Base-by-base conservation (phyloP, 1,139 yeast genomes). In the Protomyces pachydermus region DNA sequence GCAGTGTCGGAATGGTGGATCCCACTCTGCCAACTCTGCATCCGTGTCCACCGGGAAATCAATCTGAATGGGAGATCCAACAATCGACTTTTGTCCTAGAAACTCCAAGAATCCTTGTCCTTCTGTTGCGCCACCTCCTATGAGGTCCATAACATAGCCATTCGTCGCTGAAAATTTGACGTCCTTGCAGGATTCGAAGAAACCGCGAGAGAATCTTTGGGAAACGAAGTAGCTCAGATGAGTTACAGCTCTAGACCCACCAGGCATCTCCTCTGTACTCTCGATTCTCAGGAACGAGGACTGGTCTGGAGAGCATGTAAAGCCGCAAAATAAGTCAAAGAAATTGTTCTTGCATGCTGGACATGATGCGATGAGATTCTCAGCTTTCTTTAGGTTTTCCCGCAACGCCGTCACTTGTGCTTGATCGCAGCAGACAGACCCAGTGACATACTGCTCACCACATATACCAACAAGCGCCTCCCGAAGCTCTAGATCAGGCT, bases 11-110 rank as follows among this genome's bases (percentile, higher is more conserved):
- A 81, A 77, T 1, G 74, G 71, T 0, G 80, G 79, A 48, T 73
- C 70, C 25, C 74, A 68, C 5, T 37, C 65, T 12, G 76, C 69
- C 0, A 64, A 73, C 3, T 67, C 65, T 0, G 77, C 74, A 50
- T 75, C 75, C 1, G 69, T 66, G 25, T 73, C 73, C n/a, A 74
- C 72, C 8, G 80, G 77, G 73, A 84, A 91, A 73, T 91, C 87
- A 69, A 93, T 91, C 73, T 93, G 98, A 73, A 93, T 91, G 0
- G 98, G 97, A 0, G 97, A 89, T 0, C 98, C 98, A 4, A 93
- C 78, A 68, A 89, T 71, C 0, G 98, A 98, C 73, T 91, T 91
- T 70, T 91, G 95, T 5, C 98, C 98, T 65, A 93, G 76, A 72
- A 91, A 93, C 74, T 90, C 88, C 69, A 93, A 78, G 72, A 93